Evolutionary conservation across 2,329 filamentous ascomycete genomes (phyloP).

Genomic region (Ceratocystis cubensis): DNA sequence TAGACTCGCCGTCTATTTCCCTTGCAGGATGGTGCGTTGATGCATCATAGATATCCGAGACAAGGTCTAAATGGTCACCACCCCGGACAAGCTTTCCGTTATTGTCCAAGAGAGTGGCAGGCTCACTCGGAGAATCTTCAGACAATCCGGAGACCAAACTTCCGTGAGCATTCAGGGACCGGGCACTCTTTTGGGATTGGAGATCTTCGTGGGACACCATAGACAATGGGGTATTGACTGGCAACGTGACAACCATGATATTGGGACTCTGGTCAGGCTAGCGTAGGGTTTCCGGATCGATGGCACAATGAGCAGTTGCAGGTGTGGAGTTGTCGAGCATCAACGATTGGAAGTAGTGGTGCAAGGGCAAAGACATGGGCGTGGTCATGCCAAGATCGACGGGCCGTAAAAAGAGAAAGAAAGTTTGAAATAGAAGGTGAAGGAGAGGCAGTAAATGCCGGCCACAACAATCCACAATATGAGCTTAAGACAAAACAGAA

Average conservation of each 20-base stretch:
- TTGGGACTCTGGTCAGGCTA: background rate
- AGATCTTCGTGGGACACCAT: background rate
- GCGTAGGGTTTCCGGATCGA: background rate
- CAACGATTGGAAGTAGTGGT: background rate
- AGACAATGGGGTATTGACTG: conserved; percentile 8
- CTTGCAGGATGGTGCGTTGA: background rate
- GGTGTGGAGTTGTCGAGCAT: background rate
- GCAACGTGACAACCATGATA: background rate
- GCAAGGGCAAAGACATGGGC: background rate
- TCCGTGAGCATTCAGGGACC: background rate
- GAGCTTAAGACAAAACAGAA: background rate
- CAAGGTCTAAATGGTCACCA: background rate
- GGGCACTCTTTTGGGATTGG: background rate
- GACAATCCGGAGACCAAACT: background rate
- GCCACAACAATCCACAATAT: background rate
- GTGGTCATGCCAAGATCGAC: background rate
- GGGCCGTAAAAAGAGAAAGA: background rate
- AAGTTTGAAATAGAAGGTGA: background rate
- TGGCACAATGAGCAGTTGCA: background rate
- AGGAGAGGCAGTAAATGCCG: background rate
- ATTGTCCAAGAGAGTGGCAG: background rate
- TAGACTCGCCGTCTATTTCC: background rate
- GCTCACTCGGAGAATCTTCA: background rate
- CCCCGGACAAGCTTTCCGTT: background rate
- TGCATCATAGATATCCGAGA: background rate